Percentiles rank a stretch among this genome's conserved stretches.
phyloP scores from a whole-genome alignment of 345 rosid genomes.

The Populus nigra region DNA sequence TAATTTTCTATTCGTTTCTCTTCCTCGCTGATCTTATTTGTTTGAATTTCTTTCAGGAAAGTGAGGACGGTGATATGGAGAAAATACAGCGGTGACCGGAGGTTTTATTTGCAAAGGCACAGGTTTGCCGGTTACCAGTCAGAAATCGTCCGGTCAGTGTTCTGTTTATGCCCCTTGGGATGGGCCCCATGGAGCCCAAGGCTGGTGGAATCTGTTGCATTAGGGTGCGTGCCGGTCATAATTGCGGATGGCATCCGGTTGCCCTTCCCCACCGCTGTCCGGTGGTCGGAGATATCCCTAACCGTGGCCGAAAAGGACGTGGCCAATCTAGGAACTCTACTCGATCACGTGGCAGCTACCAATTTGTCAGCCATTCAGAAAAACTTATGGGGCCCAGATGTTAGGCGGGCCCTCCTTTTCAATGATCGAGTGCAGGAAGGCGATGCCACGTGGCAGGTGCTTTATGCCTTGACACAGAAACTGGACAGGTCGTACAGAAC shows the following conservation, averaged over 20 bases:
- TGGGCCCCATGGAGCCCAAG: slow-evolving; percentile 99
- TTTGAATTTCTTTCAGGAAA: slow-evolving; percentile 37
- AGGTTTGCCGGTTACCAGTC: slow-evolving; percentile 79
- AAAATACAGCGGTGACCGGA: slow-evolving; percentile 56
- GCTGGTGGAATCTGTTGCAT: slow-evolving; percentile 75
- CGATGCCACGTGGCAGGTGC: slow-evolving; percentile 86
- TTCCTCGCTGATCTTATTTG: background rate
- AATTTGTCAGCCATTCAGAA: slow-evolving; percentile 66
- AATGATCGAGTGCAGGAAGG: slow-evolving; percentile 50
- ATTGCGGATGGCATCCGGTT: slow-evolving; percentile 82
- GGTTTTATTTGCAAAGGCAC: slow-evolving; percentile 71
- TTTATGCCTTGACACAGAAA: slow-evolving; percentile 47
- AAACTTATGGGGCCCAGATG: slow-evolving; percentile 58
- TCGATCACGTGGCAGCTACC: slow-evolving; percentile 70
- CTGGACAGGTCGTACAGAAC: slow-evolving; percentile 52
- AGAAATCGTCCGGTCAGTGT: slow-evolving; percentile 73
- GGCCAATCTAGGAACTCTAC: slow-evolving; percentile 46
- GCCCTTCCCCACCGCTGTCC: slow-evolving; percentile 62
- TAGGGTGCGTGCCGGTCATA: slow-evolving; percentile 91
- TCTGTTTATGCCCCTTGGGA: slow-evolving; percentile 88
- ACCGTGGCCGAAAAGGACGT: slow-evolving; percentile 86
- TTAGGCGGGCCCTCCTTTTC: slow-evolving; percentile 64
- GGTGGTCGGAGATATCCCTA: slow-evolving; percentile 76
- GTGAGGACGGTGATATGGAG: slow-evolving; percentile 87
- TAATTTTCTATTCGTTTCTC: background rate